Evolutionary conservation across 23 red algal genomes (phyloP).

Genomic region (Agarophyton chilense): DNA sequence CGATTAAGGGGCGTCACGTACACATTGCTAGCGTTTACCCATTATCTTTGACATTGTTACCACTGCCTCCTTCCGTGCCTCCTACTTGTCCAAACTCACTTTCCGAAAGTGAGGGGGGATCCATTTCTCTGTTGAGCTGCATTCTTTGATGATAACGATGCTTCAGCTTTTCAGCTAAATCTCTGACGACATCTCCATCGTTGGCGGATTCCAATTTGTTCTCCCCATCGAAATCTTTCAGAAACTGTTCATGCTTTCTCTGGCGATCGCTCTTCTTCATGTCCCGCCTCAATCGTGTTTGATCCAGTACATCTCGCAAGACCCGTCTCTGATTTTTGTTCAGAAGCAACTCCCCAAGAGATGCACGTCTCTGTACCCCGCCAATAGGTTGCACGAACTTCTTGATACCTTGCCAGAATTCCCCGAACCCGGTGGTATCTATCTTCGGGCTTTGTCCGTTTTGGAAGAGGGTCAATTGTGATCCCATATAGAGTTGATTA

Average conservation of each 20-base stretch:
- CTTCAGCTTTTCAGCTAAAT: background rate
- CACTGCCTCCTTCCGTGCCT: background rate
- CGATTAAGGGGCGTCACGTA: no score
- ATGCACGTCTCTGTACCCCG: constrained; percentile 28
- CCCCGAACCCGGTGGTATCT: background rate
- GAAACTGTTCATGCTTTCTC: background rate
- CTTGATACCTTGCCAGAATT: constrained; percentile 35
- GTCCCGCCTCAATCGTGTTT: constrained; percentile 5
- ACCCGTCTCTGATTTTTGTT: constrained; percentile 20
- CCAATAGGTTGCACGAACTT: constrained; percentile 4
- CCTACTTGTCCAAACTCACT: background rate
- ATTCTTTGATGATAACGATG: background rate
- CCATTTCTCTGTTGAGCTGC: constrained; percentile 8
- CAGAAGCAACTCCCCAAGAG: constrained; percentile 18
- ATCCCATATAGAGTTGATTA: constrained; percentile 30
- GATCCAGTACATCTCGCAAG: constrained; percentile 6
- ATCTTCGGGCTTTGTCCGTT: constrained; percentile 22
- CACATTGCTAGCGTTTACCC: background rate
- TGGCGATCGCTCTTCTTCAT: background rate
- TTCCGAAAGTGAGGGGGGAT: background rate
- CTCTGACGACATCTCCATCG: background rate
- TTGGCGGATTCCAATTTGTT: background rate
- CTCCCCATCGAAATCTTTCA: background rate
- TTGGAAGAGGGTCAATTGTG: constrained; percentile 14
- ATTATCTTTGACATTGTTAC: background rate